Conservation (phyloP, 2,329 filamentous ascomycete species). For the Fusarium algeriense region DNA sequence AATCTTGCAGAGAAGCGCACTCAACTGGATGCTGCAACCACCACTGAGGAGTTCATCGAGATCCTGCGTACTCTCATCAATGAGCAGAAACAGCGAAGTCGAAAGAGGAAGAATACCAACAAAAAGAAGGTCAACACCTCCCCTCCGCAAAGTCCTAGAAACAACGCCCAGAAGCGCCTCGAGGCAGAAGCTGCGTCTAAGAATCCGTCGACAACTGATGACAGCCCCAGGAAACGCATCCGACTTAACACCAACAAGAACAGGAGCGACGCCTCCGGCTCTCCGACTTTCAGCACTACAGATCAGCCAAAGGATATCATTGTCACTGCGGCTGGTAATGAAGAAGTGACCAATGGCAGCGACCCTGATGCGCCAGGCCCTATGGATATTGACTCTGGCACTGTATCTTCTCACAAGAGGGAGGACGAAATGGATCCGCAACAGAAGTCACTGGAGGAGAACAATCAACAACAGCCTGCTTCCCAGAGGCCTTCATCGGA, state of each 20-base stretch:
- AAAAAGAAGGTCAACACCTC: constrained; percentile 10
- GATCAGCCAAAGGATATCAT: background rate
- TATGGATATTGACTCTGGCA: constrained; percentile 9
- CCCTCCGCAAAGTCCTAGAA: constrained; percentile 14
- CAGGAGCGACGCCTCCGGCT: background rate
- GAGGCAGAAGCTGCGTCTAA: constrained; percentile 4
- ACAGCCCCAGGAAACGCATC: constrained; percentile 15
- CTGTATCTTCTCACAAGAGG: background rate
- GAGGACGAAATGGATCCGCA: background rate
- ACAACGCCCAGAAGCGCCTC: constrained; percentile 22
- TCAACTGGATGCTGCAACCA: constrained; percentile 11
- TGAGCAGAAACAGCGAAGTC: constrained; percentile 28
- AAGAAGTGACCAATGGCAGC: background rate
- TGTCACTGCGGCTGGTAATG: background rate
- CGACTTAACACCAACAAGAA: constrained; percentile 1
- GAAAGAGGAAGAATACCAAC: background rate
- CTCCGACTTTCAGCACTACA: background rate
- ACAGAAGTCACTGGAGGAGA: background rate
- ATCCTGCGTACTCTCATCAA: constrained; percentile 18
- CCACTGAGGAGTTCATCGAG: constrained; percentile 27
- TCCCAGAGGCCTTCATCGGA: background rate
- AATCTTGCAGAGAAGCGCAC: constrained; percentile 8
- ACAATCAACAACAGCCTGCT: background rate
- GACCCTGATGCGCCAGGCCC: background rate
- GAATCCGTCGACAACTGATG: background rate